Base-by-base conservation (phyloP, 129 eudicot genomes). In the Pittosporum tobira region DNA sequence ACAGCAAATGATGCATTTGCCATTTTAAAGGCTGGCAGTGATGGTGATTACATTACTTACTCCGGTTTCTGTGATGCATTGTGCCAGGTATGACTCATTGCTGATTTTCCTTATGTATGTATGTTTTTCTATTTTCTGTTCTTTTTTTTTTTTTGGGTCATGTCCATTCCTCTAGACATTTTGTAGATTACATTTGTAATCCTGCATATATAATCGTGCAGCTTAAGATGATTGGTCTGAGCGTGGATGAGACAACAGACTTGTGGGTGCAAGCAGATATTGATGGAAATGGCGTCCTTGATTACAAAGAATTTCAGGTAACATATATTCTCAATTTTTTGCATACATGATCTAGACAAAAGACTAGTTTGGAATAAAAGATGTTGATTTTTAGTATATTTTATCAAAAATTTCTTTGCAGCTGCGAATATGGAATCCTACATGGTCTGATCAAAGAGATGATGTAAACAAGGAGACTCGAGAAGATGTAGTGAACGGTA, bases 231-330 rank as follows among this genome's bases (percentile, higher is more conserved):
- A 71, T 70, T 34, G 96, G 99, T 30, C 78, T 93, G 62, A 74
- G 73, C 36, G 75, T 40, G 47, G 93, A 87, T 43, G 99, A 87
- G 79, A 80, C 74, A 62, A 57, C 79, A 55, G 94, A 84, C 66
- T 68, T 93, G 58, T 93, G 99, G 99, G 73, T 66, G 69, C 99
- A 93, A 62, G 96, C 88, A 19, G 99, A 87, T 67, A 53, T 81
- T 14, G 99, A 93, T 70, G 88, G 86, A 67, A 87, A 87, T 57
- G 94, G 94, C 15, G 75, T 79, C 53, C 84, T 93, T 38, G 94
- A 87, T 77, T 77, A 69, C 43, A 58, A 74, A 25, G 91, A 93
- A 71, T 93, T 93, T 70, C 81, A 81, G 94, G 96, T 84, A 74
- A 47, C 19, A 2, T n/a, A n/a, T 22, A 12, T 58, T 38, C 29